Evolutionary conservation across 106 monocot genomes (phyloP).

Genomic region (Xerophyta viscosa): DNA sequence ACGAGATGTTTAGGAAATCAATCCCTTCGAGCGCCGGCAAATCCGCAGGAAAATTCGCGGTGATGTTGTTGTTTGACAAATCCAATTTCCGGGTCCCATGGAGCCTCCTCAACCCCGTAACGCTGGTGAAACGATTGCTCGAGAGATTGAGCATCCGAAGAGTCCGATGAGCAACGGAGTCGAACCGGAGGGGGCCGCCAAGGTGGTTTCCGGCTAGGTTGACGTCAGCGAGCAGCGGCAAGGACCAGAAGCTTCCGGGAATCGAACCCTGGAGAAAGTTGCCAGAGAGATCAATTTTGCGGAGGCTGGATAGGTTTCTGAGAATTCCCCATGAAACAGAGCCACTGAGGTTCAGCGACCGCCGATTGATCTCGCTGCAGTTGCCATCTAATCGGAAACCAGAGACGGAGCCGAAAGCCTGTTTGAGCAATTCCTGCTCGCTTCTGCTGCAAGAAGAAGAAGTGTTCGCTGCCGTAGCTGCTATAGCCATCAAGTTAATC

Average conservation of each 20-base stretch:
- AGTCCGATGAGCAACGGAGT: not conserved
- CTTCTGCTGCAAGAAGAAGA: constrained; percentile 21
- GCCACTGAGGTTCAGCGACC: constrained; percentile 55
- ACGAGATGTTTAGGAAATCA: constrained; percentile 59
- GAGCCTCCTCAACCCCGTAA: constrained; percentile 10
- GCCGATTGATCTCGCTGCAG: constrained; percentile 28
- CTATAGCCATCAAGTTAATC: not conserved
- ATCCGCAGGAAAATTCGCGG: constrained; percentile 38
- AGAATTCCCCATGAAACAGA: constrained; percentile 59
- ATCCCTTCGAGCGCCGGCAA: constrained; percentile 34
- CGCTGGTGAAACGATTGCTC: constrained; percentile 67
- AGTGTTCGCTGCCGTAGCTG: not conserved
- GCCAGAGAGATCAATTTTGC: constrained; percentile 56
- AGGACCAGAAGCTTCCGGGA: constrained; percentile 56
- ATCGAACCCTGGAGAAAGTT: constrained; percentile 64
- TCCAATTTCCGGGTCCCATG: constrained; percentile 25
- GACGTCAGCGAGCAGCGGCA: constrained; percentile 38
- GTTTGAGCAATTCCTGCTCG: constrained; percentile 19
- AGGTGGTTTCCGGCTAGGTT: constrained; percentile 63
- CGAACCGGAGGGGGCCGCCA: constrained; percentile 58
- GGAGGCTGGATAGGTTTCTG: constrained; percentile 40
- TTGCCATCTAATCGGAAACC: constrained; percentile 16
- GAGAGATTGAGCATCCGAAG: constrained; percentile 53
- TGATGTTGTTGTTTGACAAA: constrained; percentile 54
- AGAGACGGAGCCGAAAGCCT: constrained; percentile 33